A percentile compares a stretch with the other conserved stretches of the same genome.
These are phyloP conservation scores for Jatropha podagrica DNA, from an alignment of 441 rosid species.

Conservation along the genomic window DNA sequence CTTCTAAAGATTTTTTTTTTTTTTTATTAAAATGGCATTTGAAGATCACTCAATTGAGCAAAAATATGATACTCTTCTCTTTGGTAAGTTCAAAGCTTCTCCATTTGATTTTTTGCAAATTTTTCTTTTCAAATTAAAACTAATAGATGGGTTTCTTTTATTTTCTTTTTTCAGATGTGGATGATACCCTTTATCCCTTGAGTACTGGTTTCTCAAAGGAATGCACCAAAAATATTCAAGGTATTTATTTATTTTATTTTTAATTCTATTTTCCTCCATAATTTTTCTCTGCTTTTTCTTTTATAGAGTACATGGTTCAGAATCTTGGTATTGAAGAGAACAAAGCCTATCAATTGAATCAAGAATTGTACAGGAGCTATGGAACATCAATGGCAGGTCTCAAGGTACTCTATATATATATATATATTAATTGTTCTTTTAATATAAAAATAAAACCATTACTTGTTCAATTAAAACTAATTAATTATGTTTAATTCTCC, in stretches of 20 bases:
- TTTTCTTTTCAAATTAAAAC: constrained; percentile 41
- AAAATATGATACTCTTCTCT: constrained; percentile 76
- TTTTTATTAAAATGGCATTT: constrained; percentile 37
- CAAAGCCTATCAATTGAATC: constrained; percentile 48
- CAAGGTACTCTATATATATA: constrained; percentile 43
- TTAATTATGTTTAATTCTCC: not conserved
- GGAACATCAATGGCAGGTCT: constrained; percentile 99
- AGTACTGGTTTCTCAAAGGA: constrained; percentile 65
- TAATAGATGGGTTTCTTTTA: not conserved
- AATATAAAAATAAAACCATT: too few relatives aligned
- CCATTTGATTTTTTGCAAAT: not conserved
- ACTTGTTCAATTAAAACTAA: not conserved
- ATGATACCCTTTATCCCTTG: constrained; percentile 84
- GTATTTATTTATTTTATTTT: constrained; percentile 27
- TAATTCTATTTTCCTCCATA: not conserved
- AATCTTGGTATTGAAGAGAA: constrained; percentile 63
- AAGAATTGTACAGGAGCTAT: constrained; percentile 65
- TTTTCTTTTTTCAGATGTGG: constrained; percentile 51
- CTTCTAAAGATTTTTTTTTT: not conserved
- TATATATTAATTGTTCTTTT: not conserved
- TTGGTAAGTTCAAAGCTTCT: constrained; percentile 46
- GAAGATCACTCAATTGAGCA: constrained; percentile 35
- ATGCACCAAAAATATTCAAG: constrained; percentile 64
- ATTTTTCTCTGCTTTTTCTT: not conserved
- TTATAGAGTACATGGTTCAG: constrained; percentile 72